Percentiles rank a stretch among this genome's conserved stretches.
These are phyloP conservation scores for Forsythia viridissima DNA, from an alignment of 257 asterid species.

Conservation along the genomic window DNA sequence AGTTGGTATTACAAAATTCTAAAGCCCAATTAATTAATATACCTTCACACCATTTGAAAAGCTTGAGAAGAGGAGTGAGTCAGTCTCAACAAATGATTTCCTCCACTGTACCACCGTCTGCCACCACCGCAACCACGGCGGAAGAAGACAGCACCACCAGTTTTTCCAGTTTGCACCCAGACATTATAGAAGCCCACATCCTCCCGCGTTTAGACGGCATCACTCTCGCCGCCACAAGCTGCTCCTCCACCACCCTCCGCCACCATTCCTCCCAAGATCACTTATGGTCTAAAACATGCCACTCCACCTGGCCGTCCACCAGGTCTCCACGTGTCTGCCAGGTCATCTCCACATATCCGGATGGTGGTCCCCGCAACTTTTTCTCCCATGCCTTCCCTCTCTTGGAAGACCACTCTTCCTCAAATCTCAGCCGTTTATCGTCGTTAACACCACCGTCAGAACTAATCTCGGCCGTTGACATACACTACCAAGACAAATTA, in stretches of 20 bases:
- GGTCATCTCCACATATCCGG: slow-evolving; percentile 49
- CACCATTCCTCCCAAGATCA: slow-evolving; percentile 48
- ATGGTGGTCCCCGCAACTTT: slow-evolving; percentile 66
- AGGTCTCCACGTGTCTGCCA: slow-evolving; percentile 35
- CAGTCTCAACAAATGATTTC: background rate
- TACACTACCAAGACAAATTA: slow-evolving; percentile 39
- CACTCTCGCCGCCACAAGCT: slow-evolving; percentile 56
- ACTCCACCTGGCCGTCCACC: slow-evolving; percentile 83
- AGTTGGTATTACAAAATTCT: background rate
- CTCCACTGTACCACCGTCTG: slow-evolving; percentile 6
- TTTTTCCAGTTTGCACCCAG: slow-evolving; percentile 52
- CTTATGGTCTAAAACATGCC: slow-evolving; percentile 63
- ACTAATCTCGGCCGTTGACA: slow-evolving; percentile 77
- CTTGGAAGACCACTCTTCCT: background rate
- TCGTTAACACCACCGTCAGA: slow-evolving; percentile 20
- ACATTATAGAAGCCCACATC: slow-evolving; percentile 58
- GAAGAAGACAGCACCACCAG: slow-evolving; percentile 25
- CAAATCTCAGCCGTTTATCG: slow-evolving; percentile 4
- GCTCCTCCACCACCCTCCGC: slow-evolving; percentile 67
- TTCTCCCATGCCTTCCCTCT: slow-evolving; percentile 43
- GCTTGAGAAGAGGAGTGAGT: background rate
- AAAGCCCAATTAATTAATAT: background rate
- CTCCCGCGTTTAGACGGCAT: slow-evolving; percentile 71
- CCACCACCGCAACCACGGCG: slow-evolving; percentile 30
- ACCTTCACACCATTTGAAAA: background rate